Evolutionary conservation across 495 filamentous ascomycete species (phyloP).

Genomic region (Aspergillus haitiensis): DNA sequence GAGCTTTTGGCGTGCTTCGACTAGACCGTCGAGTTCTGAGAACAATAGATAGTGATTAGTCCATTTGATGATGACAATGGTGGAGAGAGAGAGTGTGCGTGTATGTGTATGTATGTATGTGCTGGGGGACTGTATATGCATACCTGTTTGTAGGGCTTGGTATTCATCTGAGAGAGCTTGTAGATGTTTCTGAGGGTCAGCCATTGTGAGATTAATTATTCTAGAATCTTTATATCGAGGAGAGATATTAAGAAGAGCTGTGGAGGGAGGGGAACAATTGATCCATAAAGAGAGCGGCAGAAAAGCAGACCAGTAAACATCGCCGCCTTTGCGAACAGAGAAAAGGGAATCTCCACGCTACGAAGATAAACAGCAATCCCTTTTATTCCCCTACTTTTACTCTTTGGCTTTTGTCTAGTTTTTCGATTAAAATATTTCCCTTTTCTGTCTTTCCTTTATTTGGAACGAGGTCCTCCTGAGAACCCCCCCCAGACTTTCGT

Average conservation of each 20-base stretch:
- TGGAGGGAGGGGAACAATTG: conserved; percentile 11
- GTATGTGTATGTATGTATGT: background rate
- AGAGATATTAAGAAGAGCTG: conserved; percentile 27
- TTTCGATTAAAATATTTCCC: no score
- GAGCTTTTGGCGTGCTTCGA: conserved; percentile 85
- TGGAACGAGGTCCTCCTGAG: no score
- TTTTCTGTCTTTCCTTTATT: no score
- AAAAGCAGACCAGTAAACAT: conserved; percentile 19
- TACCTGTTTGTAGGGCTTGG: conserved; percentile 81
- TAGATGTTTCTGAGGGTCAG: conserved; percentile 61
- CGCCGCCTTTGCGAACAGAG: conserved; percentile 8
- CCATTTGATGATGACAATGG: background rate
- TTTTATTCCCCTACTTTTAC: no score
- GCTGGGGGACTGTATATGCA: conserved; percentile 1
- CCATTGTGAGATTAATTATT: conserved; percentile 36
- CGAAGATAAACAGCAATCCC: no score
- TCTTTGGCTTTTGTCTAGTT: no score
- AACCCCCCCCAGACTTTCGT: background rate
- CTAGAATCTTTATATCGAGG: conserved; percentile 1
- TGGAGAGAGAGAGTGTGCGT: background rate
- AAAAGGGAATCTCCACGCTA: no score
- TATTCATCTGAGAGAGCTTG: conserved; percentile 86
- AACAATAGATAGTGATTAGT: background rate
- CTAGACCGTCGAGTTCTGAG: conserved; percentile 71
- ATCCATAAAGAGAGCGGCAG: conserved; percentile 14